phyloP scores from a whole-genome alignment of 2,329 filamentous ascomycete species.

The Sarocladiaceae sp. region DNA sequence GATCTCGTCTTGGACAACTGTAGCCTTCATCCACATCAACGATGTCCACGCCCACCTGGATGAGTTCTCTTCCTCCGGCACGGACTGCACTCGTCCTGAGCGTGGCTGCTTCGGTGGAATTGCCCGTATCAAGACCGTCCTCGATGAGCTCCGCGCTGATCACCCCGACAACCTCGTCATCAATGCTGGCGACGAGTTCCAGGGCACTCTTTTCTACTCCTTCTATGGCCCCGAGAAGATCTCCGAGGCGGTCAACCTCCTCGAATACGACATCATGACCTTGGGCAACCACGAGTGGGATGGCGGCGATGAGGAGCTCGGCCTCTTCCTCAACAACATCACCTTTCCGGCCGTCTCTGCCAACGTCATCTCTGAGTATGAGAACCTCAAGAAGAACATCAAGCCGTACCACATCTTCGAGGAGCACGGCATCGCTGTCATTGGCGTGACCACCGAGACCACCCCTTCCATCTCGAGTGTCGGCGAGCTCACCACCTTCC shows the following conservation, averaged over 20 bases:
- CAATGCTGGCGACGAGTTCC: constrained; percentile 61
- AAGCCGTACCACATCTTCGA: constrained; percentile 60
- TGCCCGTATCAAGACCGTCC: constrained; percentile 54
- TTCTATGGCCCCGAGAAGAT: constrained; percentile 64
- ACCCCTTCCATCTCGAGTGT: constrained; percentile 53
- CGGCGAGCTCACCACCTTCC: constrained; percentile 50
- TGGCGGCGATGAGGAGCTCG: constrained; percentile 55
- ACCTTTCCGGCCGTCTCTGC: constrained; percentile 59
- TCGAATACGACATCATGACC: constrained; percentile 61
- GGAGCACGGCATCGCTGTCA: constrained; percentile 54
- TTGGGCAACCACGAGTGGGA: constrained; percentile 64
- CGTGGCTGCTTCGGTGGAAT: constrained; percentile 59
- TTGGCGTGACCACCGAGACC: constrained; percentile 56
- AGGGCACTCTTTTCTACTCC: constrained; percentile 60
- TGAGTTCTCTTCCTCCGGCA: constrained; percentile 52
- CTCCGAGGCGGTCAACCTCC: constrained; percentile 55
- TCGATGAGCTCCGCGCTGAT: constrained; percentile 48
- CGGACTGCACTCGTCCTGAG: constrained; percentile 50
- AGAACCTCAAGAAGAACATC: constrained; percentile 53
- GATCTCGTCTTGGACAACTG: not conserved
- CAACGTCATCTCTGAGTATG: constrained; percentile 54
- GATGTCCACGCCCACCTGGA: constrained; percentile 63
- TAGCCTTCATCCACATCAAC: constrained; percentile 62
- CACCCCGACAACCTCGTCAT: constrained; percentile 56
- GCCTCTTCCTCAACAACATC: constrained; percentile 53